These are phyloP conservation scores for Pyrus hybrid DNA, from an alignment of 331 rosid species.

Conservation along the genomic window DNA sequence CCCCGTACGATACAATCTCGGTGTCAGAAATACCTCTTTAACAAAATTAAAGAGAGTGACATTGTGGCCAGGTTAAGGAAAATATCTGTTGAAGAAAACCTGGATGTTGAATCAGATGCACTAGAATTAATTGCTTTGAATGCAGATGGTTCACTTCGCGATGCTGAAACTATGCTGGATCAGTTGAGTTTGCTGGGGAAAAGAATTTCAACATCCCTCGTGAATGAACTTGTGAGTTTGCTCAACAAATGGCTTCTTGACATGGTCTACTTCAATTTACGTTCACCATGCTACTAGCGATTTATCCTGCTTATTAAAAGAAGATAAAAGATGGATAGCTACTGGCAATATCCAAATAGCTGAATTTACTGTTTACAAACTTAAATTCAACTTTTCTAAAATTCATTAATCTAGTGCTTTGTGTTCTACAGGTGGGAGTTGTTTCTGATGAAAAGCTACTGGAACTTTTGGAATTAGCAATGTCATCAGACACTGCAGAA, in stretches of 20 bases:
- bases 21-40: conserved; percentile 87
- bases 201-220: conserved; percentile 81
- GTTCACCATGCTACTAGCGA: not conserved
- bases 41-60: conserved; percentile 88
- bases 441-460: conserved; percentile 90
- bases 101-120: conserved; percentile 84
- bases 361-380: not conserved
- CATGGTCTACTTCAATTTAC: not conserved
- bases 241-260: conserved; percentile 12
- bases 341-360: not conserved
- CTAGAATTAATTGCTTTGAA: conserved; percentile 84
- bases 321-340: not conserved
- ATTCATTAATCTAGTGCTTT: conserved; percentile 16
- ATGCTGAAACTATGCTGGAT: conserved; percentile 96
- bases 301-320: not conserved
- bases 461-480: conserved; percentile 95
- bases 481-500: conserved; percentile 95
- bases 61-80: conserved; percentile 67
- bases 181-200: conserved; percentile 94
- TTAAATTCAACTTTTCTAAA: not conserved
- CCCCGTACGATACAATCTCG: conserved; percentile 91
- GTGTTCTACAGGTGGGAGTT: conserved; percentile 75
- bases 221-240: conserved; percentile 91
- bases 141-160: conserved; percentile 98
- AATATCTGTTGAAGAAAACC: conserved; percentile 63